These are phyloP conservation scores for Helotiales sp. DNA, from an alignment of 2,329 filamentous ascomycete species.

Conservation along the genomic window DNA sequence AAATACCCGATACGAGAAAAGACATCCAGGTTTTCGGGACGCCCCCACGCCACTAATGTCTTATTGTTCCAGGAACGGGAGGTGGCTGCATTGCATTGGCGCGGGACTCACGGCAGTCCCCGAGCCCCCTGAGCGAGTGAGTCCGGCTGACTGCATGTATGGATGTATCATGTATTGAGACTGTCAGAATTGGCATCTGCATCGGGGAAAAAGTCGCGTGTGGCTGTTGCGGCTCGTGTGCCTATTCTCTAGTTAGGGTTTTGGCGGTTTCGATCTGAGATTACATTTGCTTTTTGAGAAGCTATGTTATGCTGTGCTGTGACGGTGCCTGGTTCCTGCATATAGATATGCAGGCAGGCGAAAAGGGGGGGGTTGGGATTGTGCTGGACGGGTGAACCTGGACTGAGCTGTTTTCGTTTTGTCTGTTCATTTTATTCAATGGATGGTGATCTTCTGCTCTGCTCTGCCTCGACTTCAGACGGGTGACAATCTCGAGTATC, in stretches of 20 bases:
- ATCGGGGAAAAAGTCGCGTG: neutral
- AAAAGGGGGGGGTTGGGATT: no score
- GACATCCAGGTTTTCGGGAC: neutral
- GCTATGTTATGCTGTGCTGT: no score
- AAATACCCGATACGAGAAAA: neutral
- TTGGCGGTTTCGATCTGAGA: neutral
- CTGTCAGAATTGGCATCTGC: neutral
- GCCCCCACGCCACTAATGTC: neutral
- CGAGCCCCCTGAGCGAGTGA: no score
- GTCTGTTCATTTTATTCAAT: neutral
- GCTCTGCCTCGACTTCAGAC: neutral
- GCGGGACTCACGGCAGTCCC: neutral
- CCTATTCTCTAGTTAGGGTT: neutral
- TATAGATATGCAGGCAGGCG: no score
- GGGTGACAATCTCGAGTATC: neutral
- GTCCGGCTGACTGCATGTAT: no score
- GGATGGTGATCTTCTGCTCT: neutral
- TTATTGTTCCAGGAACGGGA: neutral
- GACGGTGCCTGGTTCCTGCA: neutral
- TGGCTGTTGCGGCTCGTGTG: neutral
- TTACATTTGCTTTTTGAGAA: neutral
- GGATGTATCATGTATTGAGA: no score
- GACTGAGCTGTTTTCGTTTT: neutral
- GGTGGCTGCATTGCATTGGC: neutral
- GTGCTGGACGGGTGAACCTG: neutral